Evolutionary conservation across 306 rosid species (phyloP).

Genomic region (Begonia fuchsioides): DNA sequence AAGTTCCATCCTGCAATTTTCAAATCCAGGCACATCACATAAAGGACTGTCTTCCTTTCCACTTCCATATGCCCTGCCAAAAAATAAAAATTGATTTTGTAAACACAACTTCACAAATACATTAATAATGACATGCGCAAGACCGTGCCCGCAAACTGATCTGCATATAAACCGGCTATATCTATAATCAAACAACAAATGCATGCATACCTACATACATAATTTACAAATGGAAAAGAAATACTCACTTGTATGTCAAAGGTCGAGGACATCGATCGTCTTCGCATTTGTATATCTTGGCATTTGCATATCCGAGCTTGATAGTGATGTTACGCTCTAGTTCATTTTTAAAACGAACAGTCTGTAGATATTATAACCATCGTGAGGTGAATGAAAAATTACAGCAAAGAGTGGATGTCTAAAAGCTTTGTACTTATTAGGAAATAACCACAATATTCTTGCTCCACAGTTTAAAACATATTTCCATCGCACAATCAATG

Average conservation of each 20-base stretch:
- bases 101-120: background rate
- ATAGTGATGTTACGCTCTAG: conserved; percentile 92
- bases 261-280: conserved; percentile 95
- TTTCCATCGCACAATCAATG: too few species aligned
- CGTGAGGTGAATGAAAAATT: too few species aligned
- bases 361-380: conserved; percentile 12
- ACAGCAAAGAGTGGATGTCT: too few species aligned
- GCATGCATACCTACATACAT: too few species aligned
- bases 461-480: too few species aligned
- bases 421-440: too few species aligned
- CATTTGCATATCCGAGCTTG: conserved; percentile 96
- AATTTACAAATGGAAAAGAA: conserved; percentile 40
- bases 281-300: conserved; percentile 83
- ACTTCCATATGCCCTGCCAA: conserved; percentile 85
- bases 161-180: too few species aligned
- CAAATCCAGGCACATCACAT: conserved; percentile 82
- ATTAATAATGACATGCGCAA: too few species aligned
- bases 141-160: too few species aligned
- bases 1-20: conserved; percentile 76
- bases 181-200: background rate
- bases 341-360: conserved; percentile 82
- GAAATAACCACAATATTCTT: too few species aligned
- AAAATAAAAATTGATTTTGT: background rate
- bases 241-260: conserved; percentile 74
- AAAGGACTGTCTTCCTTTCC: conserved; percentile 86